These are phyloP conservation scores for Pyrrhoderma noxium DNA, from an alignment of 1,284 basidiomycete species.

Conservation along the genomic window DNA sequence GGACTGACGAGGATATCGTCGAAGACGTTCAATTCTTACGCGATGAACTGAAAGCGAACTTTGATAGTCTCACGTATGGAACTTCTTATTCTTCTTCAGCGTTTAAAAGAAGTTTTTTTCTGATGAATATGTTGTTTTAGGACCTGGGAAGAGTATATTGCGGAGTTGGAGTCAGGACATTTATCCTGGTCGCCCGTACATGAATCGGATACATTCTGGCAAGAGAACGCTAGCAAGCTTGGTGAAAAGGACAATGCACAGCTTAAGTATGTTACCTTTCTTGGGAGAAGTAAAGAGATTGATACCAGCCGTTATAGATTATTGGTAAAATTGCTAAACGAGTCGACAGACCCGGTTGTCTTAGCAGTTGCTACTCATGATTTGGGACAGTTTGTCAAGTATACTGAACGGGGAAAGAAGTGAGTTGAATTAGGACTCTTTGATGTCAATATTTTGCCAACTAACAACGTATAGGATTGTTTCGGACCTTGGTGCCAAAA, in stretches of 20 bases:
- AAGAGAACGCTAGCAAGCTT: slow-evolving; percentile 82
- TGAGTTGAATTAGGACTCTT: slow-evolving; percentile 31
- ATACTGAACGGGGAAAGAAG: slow-evolving; percentile 87
- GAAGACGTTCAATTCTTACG: slow-evolving; percentile 86
- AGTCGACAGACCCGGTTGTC: slow-evolving; percentile 67
- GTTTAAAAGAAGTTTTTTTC: slow-evolving; percentile 2
- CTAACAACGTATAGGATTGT: slow-evolving; percentile 7
- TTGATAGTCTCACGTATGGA: slow-evolving; percentile 81
- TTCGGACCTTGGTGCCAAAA: slow-evolving; percentile 67
- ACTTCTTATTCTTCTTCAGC: not conserved
- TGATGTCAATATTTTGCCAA: slow-evolving; percentile 16
- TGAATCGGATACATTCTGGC: slow-evolving; percentile 96
- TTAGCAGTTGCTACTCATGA: slow-evolving; percentile 89
- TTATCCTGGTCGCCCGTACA: slow-evolving; percentile 94
- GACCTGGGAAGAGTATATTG: slow-evolving; percentile 93
- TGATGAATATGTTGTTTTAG: slow-evolving; percentile 33
- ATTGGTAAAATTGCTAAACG: slow-evolving; percentile 64
- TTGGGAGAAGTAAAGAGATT: not conserved
- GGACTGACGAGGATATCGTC: slow-evolving; percentile 89
- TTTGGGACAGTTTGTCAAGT: slow-evolving; percentile 89
- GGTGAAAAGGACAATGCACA: slow-evolving; percentile 78
- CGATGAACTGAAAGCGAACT: slow-evolving; percentile 73
- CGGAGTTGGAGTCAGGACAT: slow-evolving; percentile 85
- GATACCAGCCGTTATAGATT: slow-evolving; percentile 36
- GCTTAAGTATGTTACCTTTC: slow-evolving; percentile 52